Evolutionary conservation across 495 filamentous ascomycete genomes (phyloP), one percentile per base, ranked within the genome.

Genomic region (Penicillium manginii): DNA sequence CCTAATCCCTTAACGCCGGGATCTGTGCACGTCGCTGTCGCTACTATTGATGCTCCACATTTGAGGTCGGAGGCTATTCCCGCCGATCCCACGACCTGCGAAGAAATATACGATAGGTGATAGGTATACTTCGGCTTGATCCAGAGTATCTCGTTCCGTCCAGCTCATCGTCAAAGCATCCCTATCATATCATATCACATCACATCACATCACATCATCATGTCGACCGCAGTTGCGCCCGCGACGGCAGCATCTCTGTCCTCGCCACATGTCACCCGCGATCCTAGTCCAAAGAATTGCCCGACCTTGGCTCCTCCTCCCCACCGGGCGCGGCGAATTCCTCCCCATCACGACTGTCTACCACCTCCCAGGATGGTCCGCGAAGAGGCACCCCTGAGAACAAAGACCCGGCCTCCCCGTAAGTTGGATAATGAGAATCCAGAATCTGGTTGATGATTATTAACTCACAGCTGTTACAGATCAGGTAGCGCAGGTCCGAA

Each of bases 401-500:
- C 55, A 84, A 82, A 69, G 74, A 73, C 39, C 83, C 78, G 21
- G 78, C 82, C 6, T 78, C 80, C 21, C 78, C 77, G 84, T 86
- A 81, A 79, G 84, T 81, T 29, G 26, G 26, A 29, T 29, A 29
- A 29, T 29, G 26, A 29, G 26, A 29, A 29, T 7, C 9, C 26
- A 29, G 26, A 29, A 29, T 8, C 26, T 8, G 6, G 26, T 29
- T 29, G 26, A 29, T 7, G 26, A 29, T 29, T 29, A 7, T 29
- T 29, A 7, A n/a, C 35, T 37, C 35, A 37, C 35, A 17, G n/a
- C 10, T 45, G 19, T 10, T n/a, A 17, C 51, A 75, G 74, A 21
- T 70, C 70, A 45, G 78, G 75, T 60, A 79, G 78, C 52, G 71
- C 75, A 52, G 75, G 83, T 53, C 88, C 91, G 12, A 91, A 89